A percentile compares a stretch with the other conserved stretches of the same genome.
Conservation (phyloP, 2,329 filamentous ascomycete species). For the Cladobotryum mycophilum region DNA sequence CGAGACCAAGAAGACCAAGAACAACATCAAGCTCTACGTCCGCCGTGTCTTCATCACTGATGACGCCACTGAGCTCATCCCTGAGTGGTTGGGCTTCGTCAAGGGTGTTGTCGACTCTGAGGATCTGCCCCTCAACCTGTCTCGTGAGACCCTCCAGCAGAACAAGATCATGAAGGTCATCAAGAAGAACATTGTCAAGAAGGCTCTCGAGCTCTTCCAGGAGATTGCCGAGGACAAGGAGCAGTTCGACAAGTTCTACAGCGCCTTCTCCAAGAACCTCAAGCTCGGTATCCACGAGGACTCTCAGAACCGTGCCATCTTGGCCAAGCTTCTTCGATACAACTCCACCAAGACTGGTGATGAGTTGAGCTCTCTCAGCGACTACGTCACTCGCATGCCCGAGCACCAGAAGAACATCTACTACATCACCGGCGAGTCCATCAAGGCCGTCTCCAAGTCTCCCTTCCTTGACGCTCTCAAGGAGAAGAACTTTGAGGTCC, state of each 20-base stretch:
- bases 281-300: slow-evolving; percentile 99
- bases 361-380: slow-evolving; percentile 85
- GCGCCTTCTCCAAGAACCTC: slow-evolving; percentile 99
- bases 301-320: slow-evolving; percentile 84
- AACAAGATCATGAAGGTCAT: slow-evolving; percentile 99
- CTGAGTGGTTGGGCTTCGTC: slow-evolving; percentile 98
- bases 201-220: slow-evolving; percentile 97
- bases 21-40: slow-evolving; percentile 99
- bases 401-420: slow-evolving; percentile 99
- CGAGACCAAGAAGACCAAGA: slow-evolving; percentile 99
- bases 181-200: slow-evolving; percentile 99
- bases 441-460: slow-evolving; percentile 96
- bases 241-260: slow-evolving; percentile 99
- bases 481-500: slow-evolving; percentile 98
- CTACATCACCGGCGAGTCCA: slow-evolving; percentile 99
- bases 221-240: slow-evolving; percentile 99
- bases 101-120: slow-evolving; percentile 99
- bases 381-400: slow-evolving; percentile 99
- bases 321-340: slow-evolving; percentile 98
- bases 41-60: slow-evolving; percentile 99
- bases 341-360: slow-evolving; percentile 98
- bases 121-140: slow-evolving; percentile 98
- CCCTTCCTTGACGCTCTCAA: slow-evolving; percentile 98
- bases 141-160: slow-evolving; percentile 99
- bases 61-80: slow-evolving; percentile 97